Conservation (phyloP, 2,329 filamentous ascomycete species). For the Lachnellula subtilissima region DNA sequence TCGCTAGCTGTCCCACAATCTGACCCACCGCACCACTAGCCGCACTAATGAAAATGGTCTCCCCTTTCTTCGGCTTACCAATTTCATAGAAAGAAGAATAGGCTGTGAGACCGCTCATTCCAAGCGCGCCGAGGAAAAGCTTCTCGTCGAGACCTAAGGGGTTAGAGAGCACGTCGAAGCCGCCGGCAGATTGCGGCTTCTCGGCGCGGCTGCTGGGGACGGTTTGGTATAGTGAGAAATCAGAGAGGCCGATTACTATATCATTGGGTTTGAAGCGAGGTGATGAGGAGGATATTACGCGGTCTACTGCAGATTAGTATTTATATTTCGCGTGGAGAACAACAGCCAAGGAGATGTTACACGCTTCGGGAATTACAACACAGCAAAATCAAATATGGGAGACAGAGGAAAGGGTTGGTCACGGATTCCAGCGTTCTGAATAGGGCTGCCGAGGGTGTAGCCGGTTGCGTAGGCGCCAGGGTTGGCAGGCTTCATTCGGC, state of each 20-base stretch:
- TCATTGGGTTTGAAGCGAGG: conserved; percentile 52
- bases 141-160: conserved; percentile 59
- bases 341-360: no score
- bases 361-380: no score
- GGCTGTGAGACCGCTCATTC: conserved; percentile 72
- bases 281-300: background rate
- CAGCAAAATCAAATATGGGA: no score
- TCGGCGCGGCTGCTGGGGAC: conserved; percentile 38
- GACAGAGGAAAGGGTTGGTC: no score
- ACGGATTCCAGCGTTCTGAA: background rate
- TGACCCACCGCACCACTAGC: conserved; percentile 69
- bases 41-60: conserved; percentile 69
- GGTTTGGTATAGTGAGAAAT: conserved; percentile 62
- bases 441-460: background rate
- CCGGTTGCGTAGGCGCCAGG: background rate
- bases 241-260: conserved; percentile 56
- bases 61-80: conserved; percentile 63
- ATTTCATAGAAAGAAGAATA: conserved; percentile 67
- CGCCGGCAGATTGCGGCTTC: conserved; percentile 34
- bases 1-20: conserved; percentile 64
- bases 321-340: no score
- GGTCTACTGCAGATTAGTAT: background rate
- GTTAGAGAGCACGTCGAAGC: conserved; percentile 57
- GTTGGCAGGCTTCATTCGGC: background rate
- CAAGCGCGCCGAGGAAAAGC: conserved; percentile 68